A percentile compares a stretch with the other conserved stretches of the same genome.
These are phyloP conservation scores for Claviceps purpurea DNA, from an alignment of 2,329 filamentous ascomycete genomes.

Conservation along the genomic window DNA sequence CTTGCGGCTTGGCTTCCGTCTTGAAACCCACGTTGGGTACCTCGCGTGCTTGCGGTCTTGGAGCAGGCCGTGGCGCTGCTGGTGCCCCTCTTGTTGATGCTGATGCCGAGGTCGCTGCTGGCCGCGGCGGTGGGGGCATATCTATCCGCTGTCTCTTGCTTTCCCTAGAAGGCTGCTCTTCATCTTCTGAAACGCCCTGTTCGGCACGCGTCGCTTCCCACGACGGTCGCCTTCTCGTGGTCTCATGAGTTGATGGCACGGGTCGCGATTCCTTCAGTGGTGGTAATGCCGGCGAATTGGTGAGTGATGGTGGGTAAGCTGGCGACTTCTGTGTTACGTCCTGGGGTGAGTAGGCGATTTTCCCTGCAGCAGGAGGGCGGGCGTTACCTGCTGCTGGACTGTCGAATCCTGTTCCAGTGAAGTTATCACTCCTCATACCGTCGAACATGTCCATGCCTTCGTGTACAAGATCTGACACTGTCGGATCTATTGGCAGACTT, in stretches of 20 bases:
- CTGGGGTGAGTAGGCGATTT: conserved; percentile 4
- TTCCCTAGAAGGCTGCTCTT: conserved; percentile 10
- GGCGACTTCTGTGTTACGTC: conserved; percentile 1
- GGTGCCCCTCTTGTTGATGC: conserved; percentile 6
- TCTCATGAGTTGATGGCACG: background rate
- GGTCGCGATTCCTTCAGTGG: background rate
- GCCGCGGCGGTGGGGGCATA: conserved; percentile 13
- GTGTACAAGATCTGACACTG: conserved; percentile 21
- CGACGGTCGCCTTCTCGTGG: conserved; percentile 2
- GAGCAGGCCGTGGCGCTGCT: background rate
- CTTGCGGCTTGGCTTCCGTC: background rate
- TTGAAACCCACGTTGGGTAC: background rate
- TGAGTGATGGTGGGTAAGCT: background rate
- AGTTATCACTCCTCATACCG: conserved; percentile 13
- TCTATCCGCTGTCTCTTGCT: conserved; percentile 16
- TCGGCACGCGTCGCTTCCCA: conserved; percentile 5
- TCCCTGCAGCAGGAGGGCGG: background rate
- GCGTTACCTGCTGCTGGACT: conserved; percentile 7
- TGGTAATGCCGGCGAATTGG: background rate
- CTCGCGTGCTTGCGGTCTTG: background rate
- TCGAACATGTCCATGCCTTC: conserved; percentile 31
- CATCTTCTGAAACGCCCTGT: conserved; percentile 9
- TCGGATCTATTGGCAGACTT: conserved; percentile 6
- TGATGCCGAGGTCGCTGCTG: conserved; percentile 12
- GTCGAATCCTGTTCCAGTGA: background rate